Conservation (phyloP, 2,329 filamentous ascomycete genomes). For the Colletotrichum salicis region DNA sequence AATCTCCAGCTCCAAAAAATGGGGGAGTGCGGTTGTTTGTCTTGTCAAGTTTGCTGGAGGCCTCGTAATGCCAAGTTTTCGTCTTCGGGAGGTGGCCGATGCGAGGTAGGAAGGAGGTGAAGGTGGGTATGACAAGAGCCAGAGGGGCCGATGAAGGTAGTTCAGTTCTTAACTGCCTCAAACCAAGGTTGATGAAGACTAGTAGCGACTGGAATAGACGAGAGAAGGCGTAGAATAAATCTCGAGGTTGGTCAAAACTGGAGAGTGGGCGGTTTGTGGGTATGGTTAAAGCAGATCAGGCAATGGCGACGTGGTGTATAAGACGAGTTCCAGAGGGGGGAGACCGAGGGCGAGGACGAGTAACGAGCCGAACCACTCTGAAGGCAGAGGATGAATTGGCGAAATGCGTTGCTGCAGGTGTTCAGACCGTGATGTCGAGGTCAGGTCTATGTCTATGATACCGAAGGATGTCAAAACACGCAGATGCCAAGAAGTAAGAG, state of each 20-base stretch:
- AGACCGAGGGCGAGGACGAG: not conserved
- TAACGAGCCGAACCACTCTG: not conserved
- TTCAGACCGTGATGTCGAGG: not conserved
- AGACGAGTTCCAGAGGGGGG: not conserved
- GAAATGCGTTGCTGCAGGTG: not conserved
- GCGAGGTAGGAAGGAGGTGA: not conserved
- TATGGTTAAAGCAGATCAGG: constrained; percentile 5
- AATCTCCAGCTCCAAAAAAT: not conserved
- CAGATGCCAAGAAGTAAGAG: constrained; percentile 21
- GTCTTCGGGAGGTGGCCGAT: too few relatives aligned
- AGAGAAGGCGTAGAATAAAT: not conserved
- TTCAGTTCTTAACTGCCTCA: not conserved
- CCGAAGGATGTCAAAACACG: not conserved
- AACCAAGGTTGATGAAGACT: constrained; percentile 5
- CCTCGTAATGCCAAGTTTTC: constrained; percentile 12
- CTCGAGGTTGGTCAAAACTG: not conserved
- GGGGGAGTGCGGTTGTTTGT: not conserved
- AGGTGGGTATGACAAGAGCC: not conserved
- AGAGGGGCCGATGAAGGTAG: not conserved
- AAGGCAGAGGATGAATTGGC: not conserved
- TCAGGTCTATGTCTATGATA: not conserved
- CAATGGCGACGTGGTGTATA: not conserved
- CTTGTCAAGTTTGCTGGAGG: not conserved
- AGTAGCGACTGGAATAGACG: constrained; percentile 8
- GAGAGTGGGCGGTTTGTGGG: not conserved